Evolutionary conservation across 2,329 filamentous ascomycete species (phyloP), one percentile per base, ranked within the genome.

Genomic region (Neopestalotiopsis sp.): DNA sequence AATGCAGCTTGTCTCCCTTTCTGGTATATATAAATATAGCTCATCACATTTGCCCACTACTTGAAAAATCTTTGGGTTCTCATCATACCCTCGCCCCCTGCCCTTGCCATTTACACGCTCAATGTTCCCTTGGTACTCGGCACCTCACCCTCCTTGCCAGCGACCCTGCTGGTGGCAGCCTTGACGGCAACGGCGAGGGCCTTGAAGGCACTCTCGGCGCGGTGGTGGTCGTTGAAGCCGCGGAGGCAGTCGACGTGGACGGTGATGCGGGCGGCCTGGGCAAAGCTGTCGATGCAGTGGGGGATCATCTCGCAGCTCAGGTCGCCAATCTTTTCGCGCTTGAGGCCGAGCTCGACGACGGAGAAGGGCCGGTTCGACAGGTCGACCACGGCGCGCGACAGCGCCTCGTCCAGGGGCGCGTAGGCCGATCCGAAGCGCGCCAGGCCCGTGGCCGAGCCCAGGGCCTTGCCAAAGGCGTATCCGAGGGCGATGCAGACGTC

Each of bases 191-290:
- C 90, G 0, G 96, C 96, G 73, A 98, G 82, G 61, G 96, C 96
- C 88, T 99, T 99, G 83, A 99, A 98, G 17, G 95, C 96, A 79
- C 93, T 96, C 88, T 98, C 96, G 10, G 96, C 95, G 69, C 95
- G 87, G 84, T 98, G 96, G 82, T 98, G 96, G 82, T 98, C 96
- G 82, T 98, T 99, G 71, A 92, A 89, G 66, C 96, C 96, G 72
- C 94, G 89, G 68, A 97, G 82, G 82, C 94, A 97, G 83, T 98
- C 94, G 69, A 99, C 94, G 84, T 99, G 96, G 78, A 98, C 84
- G n/a, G 96, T 99, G 66, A 98, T 87, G 32, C 94, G 91, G 3
- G 94, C 94, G 10, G 90, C 93, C 84, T 97, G 93, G 57, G 95
- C 95, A 82, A 98, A 99, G 84, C 92, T 96, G 85, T 97, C 90